A percentile compares a stretch with the other conserved stretches of the same genome.
Conservation (phyloP, 116 monocot species). For the Dioscorea cayenensis region DNA sequence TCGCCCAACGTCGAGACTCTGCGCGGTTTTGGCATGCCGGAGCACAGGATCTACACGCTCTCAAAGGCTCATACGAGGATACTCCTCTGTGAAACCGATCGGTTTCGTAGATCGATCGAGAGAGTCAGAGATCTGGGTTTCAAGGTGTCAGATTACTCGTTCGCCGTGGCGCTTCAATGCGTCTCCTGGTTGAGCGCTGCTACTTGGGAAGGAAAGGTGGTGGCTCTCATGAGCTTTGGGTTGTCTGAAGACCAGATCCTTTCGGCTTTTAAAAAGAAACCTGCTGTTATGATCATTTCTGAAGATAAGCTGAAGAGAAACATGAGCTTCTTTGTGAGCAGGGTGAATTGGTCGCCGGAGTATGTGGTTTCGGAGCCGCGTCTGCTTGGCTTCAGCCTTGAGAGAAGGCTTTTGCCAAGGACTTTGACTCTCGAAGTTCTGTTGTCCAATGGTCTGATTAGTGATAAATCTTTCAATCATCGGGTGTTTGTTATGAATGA, state of each 20-base stretch:
- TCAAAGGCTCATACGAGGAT: neutral
- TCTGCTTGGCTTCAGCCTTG: constrained; percentile 18
- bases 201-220: constrained; percentile 35
- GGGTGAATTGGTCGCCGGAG: constrained; percentile 10
- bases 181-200: constrained; percentile 2
- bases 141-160: constrained; percentile 8
- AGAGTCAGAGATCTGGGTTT: constrained; percentile 26
- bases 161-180: constrained; percentile 19
- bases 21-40: constrained; percentile 13
- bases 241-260: constrained; percentile 27
- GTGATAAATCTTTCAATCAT: neutral
- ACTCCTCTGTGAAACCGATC: neutral
- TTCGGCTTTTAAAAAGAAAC: constrained; percentile 25
- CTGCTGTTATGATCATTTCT: constrained; percentile 23
- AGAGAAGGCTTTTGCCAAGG: constrained; percentile 38
- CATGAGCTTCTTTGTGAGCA: constrained; percentile 20
- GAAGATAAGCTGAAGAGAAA: constrained; percentile 18
- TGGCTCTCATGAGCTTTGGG: constrained; percentile 29
- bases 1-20: constrained; percentile 19
- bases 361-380: constrained; percentile 5
- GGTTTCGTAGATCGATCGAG: neutral
- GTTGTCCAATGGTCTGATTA: constrained; percentile 8
- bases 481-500: neutral
- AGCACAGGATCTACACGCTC: constrained; percentile 1
- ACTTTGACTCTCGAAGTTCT: constrained; percentile 10